Base-by-base conservation (phyloP, 1,284 basidiomycete species). In the Blastosporella zonata region DNA sequence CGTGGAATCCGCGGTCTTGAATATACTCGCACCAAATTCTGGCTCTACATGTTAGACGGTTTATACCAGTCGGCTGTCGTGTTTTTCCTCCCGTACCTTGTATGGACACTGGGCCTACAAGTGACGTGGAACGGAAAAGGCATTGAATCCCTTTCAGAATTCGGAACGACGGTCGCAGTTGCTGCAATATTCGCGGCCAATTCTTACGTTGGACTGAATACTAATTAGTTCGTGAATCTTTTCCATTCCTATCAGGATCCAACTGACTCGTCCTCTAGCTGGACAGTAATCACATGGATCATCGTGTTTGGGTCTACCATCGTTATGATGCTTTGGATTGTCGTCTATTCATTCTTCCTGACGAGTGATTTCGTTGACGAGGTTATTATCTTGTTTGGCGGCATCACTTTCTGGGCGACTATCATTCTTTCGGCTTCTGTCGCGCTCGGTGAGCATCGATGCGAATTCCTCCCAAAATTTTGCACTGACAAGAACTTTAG, bases 21-120 rank as follows among this genome's bases (percentile, higher is more conserved):
- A 62, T 99, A 97, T 70, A 97, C 94, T 17, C 82, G 92, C 10
- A 59, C 74, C 50, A 93, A 93, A 66, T 98, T 98, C 74, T 98
- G 93, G 91, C 66, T 87, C 45, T 97, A 95, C 70, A 96, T 98
- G 90, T 64, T 84, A 13, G 96, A 98, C 65, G 96, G 93, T 36
- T 70, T 97, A 33, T 97, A 95, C 68, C 95, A 97, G 65, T 95
- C 93, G 0, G 83, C 74, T 0, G 81, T 97, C 53, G 84, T 94
- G 37, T 98, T 90, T 73, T 97, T 91, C 72, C 78, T 98, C 58
- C 92, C 95, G 0, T 95, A 82, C 65, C 69, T 89, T 44, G 82
- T 84, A 21, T 97, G 83, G 85, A 79, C 70, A 33, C 67, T 81
- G 54, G 87, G 82, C 9, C 60, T 77, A 17, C 65, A 84, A 33